A percentile compares a stretch with the other conserved stretches of the same genome.
These are phyloP conservation scores for Pseudomassariella vexata DNA, from an alignment of 2,329 filamentous ascomycete species.

Conservation along the genomic window DNA sequence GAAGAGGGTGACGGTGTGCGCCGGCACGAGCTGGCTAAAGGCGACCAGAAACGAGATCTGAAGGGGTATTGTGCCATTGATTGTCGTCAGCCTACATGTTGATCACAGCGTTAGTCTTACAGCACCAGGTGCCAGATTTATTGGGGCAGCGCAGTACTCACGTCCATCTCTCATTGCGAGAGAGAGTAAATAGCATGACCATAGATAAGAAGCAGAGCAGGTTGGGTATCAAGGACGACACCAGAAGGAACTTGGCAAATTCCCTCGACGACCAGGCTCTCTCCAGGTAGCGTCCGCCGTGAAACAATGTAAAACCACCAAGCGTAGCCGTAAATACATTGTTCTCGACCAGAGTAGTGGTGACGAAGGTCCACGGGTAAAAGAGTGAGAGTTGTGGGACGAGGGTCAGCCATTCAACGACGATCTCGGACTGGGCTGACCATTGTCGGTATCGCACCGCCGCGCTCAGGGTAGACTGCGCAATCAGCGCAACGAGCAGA, in stretches of 20 bases:
- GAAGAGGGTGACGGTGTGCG: constrained; percentile 93
- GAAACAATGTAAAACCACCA: constrained; percentile 74
- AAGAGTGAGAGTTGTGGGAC: constrained; percentile 77
- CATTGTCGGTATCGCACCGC: constrained; percentile 69
- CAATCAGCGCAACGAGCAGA: constrained; percentile 67
- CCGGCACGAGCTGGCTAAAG: constrained; percentile 95
- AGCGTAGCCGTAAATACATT: constrained; percentile 83
- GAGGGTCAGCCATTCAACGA: constrained; percentile 81
- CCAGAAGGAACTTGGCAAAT: constrained; percentile 81
- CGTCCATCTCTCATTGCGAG: constrained; percentile 62
- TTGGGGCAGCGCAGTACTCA: constrained; percentile 43
- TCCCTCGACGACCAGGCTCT: constrained; percentile 90
- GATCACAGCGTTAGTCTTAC: constrained; percentile 13
- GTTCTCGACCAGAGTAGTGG: constrained; percentile 83
- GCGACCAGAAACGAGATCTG: constrained; percentile 93
- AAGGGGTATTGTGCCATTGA: constrained; percentile 82
- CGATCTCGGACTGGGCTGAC: constrained; percentile 55
- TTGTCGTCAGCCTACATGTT: constrained; percentile 61
- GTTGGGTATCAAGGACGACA: constrained; percentile 77
- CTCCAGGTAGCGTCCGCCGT: constrained; percentile 92
- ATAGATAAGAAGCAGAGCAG: constrained; percentile 67
- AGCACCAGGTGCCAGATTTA: neutral
- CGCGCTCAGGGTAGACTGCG: constrained; percentile 78
- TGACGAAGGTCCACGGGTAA: constrained; percentile 90
- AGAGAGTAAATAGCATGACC: constrained; percentile 66